Percentiles rank a stretch among this genome's conserved stretches.
These are phyloP conservation scores for Symbiodinium natans DNA, from an alignment of 73 alveolate species.

Conservation along the genomic window DNA sequence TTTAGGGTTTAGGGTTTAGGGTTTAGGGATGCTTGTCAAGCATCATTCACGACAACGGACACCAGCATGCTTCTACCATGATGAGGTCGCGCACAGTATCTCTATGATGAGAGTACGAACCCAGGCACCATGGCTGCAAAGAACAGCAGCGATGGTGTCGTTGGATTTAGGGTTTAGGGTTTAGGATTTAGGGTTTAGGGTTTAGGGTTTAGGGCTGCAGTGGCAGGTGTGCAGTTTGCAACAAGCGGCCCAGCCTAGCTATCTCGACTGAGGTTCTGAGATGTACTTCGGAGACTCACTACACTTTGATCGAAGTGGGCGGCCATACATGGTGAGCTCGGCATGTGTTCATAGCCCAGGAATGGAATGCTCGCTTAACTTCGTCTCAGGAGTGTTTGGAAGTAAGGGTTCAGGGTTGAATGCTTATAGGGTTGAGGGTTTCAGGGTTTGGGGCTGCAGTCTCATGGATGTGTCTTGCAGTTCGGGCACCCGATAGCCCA, in stretches of 20 bases:
- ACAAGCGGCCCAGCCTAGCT: not conserved
- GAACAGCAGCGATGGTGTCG: not conserved
- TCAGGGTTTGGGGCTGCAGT: too few species aligned
- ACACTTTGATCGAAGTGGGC: not conserved
- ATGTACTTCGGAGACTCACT: slow-evolving; percentile 7
- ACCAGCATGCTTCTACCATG: not conserved
- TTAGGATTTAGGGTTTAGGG: too few species aligned
- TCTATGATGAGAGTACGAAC: not conserved
- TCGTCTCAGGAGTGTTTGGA: too few species aligned
- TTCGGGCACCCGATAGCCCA: too few species aligned
- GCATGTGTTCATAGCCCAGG: too few species aligned
- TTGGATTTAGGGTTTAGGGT: too few species aligned
- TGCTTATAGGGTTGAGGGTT: too few species aligned
- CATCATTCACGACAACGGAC: not conserved
- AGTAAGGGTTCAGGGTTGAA: too few species aligned
- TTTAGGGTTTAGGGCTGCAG: too few species aligned
- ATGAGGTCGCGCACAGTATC: not conserved
- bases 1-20: not conserved
- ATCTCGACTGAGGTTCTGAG: not conserved
- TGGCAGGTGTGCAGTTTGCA: not conserved
- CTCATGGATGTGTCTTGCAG: too few species aligned
- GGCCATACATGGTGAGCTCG: slow-evolving; percentile 11
- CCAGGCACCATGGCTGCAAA: not conserved
- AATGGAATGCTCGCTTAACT: too few species aligned
- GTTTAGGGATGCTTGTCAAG: not conserved